Evolutionary conservation across 768 basidiomycete genomes (phyloP), one percentile per base, ranked within the genome.

Genomic region (Gelatoporia subvermispora): DNA sequence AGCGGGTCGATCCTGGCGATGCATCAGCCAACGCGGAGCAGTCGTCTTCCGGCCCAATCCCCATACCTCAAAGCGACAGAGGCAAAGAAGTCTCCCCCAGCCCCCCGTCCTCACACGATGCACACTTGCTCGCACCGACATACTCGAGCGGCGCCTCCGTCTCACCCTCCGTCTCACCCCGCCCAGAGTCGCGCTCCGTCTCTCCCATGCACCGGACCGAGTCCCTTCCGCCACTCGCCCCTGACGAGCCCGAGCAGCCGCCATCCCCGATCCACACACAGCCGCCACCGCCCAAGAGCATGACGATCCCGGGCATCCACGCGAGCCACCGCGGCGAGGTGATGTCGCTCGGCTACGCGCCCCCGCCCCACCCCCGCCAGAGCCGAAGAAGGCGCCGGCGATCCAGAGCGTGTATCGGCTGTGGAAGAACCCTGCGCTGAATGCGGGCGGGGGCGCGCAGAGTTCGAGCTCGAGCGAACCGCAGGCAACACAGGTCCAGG

Each of bases 231-330:
- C 53, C 49, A 3, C 35, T 51, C 22, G 57, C 56, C 4, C 52
- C 58, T 3, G 65, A 62, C 35, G 55, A 57, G 18, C 58, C 63
- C 46, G 64, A 70, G 55, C 68, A 40, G 22, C 64, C 71, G 2
- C 56, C 61, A 9, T 67, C 72, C 16, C 79, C 83, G 8, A 87
- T 88, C 55, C 79, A 83, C 54, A 81, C 81, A 16, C 90, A 91
- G 59, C 89, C 89, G 2, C 63, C 71, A 8, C 80, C 82, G 60
- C 84, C 80, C 24, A 85, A 81, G 57, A 84, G 77, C 36, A 93
- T 93, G 90, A 82, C 79, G 13, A 92, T 93, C 53, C 90, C 90
- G 8, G 87, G 88, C 2, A 93, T 93, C 51, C 89, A 91, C 58
- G 88, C 81, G 3, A 87, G 82, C 56, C 84, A 91, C 59, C 80